These are phyloP conservation scores for Penicillium canariense DNA, from an alignment of 495 filamentous ascomycete species.

Conservation along the genomic window DNA sequence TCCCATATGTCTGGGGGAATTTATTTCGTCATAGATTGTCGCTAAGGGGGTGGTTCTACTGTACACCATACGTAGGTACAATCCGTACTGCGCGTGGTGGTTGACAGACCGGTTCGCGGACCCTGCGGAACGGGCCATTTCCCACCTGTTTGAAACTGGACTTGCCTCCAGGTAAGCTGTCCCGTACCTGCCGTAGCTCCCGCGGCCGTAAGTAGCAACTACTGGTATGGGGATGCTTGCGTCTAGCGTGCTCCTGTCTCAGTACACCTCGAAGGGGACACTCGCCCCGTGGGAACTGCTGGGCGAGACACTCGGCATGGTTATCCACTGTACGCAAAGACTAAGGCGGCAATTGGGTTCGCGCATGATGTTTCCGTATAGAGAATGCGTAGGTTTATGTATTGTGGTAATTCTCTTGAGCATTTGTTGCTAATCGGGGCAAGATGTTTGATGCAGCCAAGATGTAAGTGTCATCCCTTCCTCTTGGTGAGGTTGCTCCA, in stretches of 20 bases:
- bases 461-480: too few species aligned
- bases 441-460: too few species aligned
- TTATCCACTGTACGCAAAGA: neutral
- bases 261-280: neutral
- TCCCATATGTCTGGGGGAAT: neutral
- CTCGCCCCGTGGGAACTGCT: neutral
- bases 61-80: too few species aligned
- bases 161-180: neutral
- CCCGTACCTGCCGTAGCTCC: neutral
- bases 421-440: too few species aligned
- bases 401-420: too few species aligned
- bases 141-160: neutral
- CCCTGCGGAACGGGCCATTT: neutral
- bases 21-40: neutral
- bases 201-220: neutral
- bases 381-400: too few species aligned
- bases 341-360: neutral
- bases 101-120: neutral
- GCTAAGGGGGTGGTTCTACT: neutral
- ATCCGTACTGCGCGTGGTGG: neutral
- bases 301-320: neutral
- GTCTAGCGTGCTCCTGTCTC: neutral
- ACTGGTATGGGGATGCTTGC: neutral
- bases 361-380: neutral
- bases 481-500: too few species aligned